These are phyloP conservation scores for Candida awuae DNA, from an alignment of 805 yeast genomes.

Conservation along the genomic window DNA sequence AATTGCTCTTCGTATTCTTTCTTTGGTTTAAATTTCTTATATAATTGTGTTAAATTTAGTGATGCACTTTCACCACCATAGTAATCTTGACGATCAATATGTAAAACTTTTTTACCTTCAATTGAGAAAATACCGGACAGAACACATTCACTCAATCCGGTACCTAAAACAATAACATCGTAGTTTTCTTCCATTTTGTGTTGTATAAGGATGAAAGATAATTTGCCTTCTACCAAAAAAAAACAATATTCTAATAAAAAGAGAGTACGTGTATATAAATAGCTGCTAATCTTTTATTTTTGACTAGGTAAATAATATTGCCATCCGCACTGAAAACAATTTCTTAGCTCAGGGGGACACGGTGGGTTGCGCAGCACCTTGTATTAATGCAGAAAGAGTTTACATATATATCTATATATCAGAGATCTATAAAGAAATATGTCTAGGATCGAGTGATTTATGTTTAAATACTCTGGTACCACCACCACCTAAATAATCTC, in stretches of 20 bases:
- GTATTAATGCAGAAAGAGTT: no score
- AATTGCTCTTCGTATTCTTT: slow-evolving; percentile 59
- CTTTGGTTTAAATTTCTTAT: slow-evolving; percentile 79
- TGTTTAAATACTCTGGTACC: slow-evolving; percentile 76
- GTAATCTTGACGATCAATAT: slow-evolving; percentile 92
- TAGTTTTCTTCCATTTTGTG: slow-evolving; percentile 80
- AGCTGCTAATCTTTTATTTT: no score
- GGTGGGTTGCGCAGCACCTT: no score
- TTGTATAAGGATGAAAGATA: no score
- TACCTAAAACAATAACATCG: slow-evolving; percentile 93
- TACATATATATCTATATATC: not conserved
- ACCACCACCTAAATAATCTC: slow-evolving; percentile 90
- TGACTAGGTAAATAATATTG: no score
- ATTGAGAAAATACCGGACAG: slow-evolving; percentile 89
- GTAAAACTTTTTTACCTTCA: slow-evolving; percentile 96
- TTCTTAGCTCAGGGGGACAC: no score
- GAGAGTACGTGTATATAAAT: no score
- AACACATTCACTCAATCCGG: slow-evolving; percentile 94
- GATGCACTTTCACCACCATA: slow-evolving; percentile 94
- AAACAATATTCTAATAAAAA: no score
- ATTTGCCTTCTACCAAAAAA: no score
- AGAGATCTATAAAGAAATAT: slow-evolving; percentile 19
- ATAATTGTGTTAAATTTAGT: slow-evolving; percentile 62
- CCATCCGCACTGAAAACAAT: no score
- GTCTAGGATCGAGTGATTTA: slow-evolving; percentile 42